Percentiles rank a stretch among this genome's conserved stretches.
These are phyloP conservation scores for Hansenula lynferdii DNA, from an alignment of 1,139 yeast genomes.

Conservation along the genomic window DNA sequence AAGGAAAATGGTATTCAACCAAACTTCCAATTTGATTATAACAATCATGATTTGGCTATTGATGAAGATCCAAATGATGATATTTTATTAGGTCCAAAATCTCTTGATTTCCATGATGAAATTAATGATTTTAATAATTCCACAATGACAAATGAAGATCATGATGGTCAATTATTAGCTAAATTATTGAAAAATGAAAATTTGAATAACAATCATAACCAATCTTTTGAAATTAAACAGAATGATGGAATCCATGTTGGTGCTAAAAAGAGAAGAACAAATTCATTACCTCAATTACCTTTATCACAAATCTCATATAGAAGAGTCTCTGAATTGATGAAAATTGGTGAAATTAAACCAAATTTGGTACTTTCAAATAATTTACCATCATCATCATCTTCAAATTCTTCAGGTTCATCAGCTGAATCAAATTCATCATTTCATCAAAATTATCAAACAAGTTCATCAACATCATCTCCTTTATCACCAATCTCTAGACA, in stretches of 20 bases:
- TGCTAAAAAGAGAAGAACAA: constrained; percentile 53
- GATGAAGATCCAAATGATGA: background rate
- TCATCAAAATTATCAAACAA: background rate
- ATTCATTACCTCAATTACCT: constrained; percentile 69
- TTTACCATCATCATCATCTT: constrained; percentile 5
- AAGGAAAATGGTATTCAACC: background rate
- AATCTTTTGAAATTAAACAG: background rate
- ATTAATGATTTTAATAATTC: background rate
- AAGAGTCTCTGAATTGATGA: constrained; percentile 25
- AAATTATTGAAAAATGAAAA: background rate
- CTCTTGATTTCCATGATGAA: background rate
- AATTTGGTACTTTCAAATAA: constrained; percentile 22
- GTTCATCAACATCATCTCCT: constrained; percentile 12
- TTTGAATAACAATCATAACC: too few species aligned
- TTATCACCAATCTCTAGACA: constrained; percentile 15
- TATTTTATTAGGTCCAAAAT: background rate
- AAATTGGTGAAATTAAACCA: constrained; percentile 35
- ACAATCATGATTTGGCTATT: background rate
- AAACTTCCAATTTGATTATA: background rate
- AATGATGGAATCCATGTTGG: constrained; percentile 14
- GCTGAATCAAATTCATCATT: background rate
- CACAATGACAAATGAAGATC: background rate
- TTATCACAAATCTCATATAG: constrained; percentile 33
- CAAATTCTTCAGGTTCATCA: too few species aligned
- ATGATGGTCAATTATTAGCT: constrained; percentile 1